Base-by-base conservation (phyloP, 805 yeast species). In the Hanseniaspora pseudoguilliermondii region DNA sequence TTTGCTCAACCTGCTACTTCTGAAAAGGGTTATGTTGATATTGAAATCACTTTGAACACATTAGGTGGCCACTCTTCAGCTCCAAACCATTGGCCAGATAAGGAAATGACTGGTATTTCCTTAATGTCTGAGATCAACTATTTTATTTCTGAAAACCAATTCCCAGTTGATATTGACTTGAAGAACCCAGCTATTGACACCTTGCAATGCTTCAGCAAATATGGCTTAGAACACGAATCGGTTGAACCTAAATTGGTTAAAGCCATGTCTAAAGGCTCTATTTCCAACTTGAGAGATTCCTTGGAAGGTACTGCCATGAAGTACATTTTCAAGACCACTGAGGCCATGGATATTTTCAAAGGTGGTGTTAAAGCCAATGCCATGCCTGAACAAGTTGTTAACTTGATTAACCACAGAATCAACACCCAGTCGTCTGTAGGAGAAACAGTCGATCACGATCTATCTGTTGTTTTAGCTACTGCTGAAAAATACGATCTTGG, bases 321-420 rank as follows among this genome's bases (percentile, higher is more conserved):
- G 36, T 59, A 55, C 35, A 63, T 74, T 43, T 66, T 81, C 25
- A 69, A 71, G 38, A 83, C 87, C 0, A 73, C 83, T 9, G 84
- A 79, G 66, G 82, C 87, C 0, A 69, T 75, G 43, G 85, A 81
- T 62, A 72, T 81, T 18, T 71, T 84, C 57, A 61, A 66, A 11
- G 89, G 88, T 21, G 90, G 89, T 27, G 74, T 78, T 56, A 83
- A 83, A 68, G 71, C 79, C 38, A 83, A 83, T 63, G 85, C 88
- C 0, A 69, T 83, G 50, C 89, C 90, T 1, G 87, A 83, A 61
- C 64, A 71, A 35, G 78, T 75, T 5, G 64, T 67, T 34, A 69
- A 78, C 16, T 62, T 71, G 27, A 71, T 80, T 49, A 82, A 84
- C 68, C 81, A 82, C 62, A 70, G 89, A 60, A 71, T 83, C 57